A percentile compares a stretch with the other conserved stretches of the same genome.
Evolutionary conservation across 192 early-diverging fungal genomes (phyloP).

Genomic region (Funneliformis mosseae): DNA sequence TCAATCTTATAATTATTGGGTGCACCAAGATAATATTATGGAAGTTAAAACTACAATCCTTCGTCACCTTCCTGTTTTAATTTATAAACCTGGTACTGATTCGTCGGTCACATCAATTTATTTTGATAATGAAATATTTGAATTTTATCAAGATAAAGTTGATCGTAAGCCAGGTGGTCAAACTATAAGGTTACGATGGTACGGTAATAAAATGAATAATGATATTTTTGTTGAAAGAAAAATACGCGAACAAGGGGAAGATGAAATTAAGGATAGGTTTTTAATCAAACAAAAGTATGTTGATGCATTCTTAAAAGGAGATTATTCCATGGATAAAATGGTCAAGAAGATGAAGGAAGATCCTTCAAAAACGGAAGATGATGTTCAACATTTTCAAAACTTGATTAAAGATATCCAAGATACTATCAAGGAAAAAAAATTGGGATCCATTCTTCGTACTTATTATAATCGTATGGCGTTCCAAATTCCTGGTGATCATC

Average conservation of each 20-base stretch:
- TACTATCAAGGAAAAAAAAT: conserved; percentile 63
- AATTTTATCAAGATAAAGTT: conserved; percentile 85
- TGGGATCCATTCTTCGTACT: conserved; percentile 79
- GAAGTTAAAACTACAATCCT: conserved; percentile 92
- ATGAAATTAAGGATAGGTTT: conserved; percentile 92
- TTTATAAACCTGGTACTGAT: conserved; percentile 83
- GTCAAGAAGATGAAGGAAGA: conserved; percentile 78
- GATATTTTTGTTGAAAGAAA: conserved; percentile 83
- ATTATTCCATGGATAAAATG: conserved; percentile 70
- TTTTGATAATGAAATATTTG: conserved; percentile 87
- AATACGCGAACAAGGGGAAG: conserved; percentile 56
- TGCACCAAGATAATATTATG: conserved; percentile 92
- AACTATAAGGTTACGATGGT: conserved; percentile 92
- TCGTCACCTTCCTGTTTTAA: conserved; percentile 86
- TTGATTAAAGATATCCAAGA: conserved; percentile 75
- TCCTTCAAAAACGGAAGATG: conserved; percentile 71
- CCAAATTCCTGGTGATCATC: conserved; percentile 94
- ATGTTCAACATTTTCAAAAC: conserved; percentile 68
- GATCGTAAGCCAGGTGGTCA: conserved; percentile 89
- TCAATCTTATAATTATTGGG: conserved; percentile 93
- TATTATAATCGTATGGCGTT: conserved; percentile 98
- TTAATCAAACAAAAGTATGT: conserved; percentile 93
- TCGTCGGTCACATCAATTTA: conserved; percentile 94
- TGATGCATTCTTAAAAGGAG: conserved; percentile 81
- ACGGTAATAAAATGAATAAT: conserved; percentile 70